Percentiles rank a stretch among this genome's conserved stretches.
Evolutionary conservation across 495 filamentous ascomycete genomes (phyloP).

Genomic region (Xylaria acuta): DNA sequence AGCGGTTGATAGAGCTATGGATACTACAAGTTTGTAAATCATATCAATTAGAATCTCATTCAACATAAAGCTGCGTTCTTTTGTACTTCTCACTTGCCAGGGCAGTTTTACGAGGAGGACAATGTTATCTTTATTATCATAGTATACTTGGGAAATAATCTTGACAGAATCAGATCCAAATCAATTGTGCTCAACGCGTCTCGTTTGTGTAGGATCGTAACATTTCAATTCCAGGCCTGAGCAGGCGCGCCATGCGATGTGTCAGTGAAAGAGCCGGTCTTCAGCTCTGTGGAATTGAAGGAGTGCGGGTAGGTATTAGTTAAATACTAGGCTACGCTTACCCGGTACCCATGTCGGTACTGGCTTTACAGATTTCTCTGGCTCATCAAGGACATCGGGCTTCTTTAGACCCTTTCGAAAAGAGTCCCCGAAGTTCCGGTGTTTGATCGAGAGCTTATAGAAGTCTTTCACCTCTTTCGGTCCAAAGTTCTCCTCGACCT

Average conservation of each 20-base stretch:
- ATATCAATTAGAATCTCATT: background rate
- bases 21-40: background rate
- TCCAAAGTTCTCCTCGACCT: background rate
- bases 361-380: background rate
- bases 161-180: background rate
- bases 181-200: no score
- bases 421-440: background rate
- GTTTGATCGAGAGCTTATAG: background rate
- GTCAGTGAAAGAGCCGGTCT: background rate
- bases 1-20: no score
- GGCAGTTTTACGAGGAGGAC: no score
- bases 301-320: background rate
- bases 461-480: background rate
- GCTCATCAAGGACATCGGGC: background rate
- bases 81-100: background rate
- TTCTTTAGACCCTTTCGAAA: background rate
- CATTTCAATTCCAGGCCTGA: background rate
- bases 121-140: background rate
- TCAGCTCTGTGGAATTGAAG: no score
- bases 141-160: background rate
- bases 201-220: background rate
- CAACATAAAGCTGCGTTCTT: background rate
- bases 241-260: background rate
- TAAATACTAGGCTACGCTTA: background rate
- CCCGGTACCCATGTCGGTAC: background rate